These are phyloP conservation scores for Bathelium albidoporum DNA, from an alignment of 495 filamentous ascomycete genomes.

Conservation along the genomic window DNA sequence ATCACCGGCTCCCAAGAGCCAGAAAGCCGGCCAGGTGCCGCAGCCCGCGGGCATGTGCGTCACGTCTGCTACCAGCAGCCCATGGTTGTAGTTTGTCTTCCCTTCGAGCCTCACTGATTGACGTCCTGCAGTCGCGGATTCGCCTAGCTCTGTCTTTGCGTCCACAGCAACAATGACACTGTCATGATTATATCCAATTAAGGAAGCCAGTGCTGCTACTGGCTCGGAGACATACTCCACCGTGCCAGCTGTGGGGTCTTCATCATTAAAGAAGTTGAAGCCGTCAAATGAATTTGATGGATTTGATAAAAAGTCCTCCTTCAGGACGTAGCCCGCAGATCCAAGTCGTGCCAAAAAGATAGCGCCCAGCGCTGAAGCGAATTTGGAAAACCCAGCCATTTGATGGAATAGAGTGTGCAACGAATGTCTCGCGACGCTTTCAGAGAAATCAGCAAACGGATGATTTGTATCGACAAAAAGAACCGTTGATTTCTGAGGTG, in stretches of 20 bases:
- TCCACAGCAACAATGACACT: constrained; percentile 25
- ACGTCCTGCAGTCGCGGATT: constrained; percentile 18
- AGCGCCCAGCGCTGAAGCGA: neutral
- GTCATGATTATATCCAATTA: constrained; percentile 9
- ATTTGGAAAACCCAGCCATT: neutral
- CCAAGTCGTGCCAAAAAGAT: neutral
- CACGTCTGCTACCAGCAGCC: constrained; percentile 24
- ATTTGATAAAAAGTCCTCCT: neutral
- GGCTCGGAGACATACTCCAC: constrained; percentile 19
- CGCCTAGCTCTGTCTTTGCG: constrained; percentile 16
- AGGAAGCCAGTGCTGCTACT: constrained; percentile 3
- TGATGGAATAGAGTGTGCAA: neutral
- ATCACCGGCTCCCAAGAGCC: constrained; percentile 19
- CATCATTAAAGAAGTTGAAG: constrained; percentile 39
- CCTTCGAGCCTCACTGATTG: constrained; percentile 24
- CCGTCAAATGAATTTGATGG: constrained; percentile 39
- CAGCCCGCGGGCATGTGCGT: constrained; percentile 24
- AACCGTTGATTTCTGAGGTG: neutral
- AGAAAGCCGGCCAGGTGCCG: constrained; percentile 28
- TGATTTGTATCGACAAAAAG: too few relatives aligned
- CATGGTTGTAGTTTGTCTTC: constrained; percentile 26
- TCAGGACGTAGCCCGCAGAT: neutral
- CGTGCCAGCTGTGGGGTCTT: constrained; percentile 26
- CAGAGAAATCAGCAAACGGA: too few relatives aligned
- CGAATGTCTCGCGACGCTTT: too few relatives aligned